phyloP scores from a whole-genome alignment of 345 rosid species.

The Xanthoceras sorbifolium region DNA sequence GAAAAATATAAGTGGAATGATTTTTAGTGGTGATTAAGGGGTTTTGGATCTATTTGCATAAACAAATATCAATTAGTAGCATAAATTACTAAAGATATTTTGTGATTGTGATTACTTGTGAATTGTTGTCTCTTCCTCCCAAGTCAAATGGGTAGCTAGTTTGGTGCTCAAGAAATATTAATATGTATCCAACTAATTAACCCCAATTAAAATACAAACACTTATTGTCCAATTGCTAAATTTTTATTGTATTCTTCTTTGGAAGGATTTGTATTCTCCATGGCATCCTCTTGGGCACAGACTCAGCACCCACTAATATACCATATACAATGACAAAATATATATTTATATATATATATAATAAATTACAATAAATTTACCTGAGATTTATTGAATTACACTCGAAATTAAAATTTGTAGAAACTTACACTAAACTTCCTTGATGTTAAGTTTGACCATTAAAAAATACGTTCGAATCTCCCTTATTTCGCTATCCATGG shows the following conservation, averaged over 20 bases:
- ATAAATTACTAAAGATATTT: not conserved
- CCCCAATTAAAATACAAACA: not conserved
- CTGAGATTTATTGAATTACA: no score
- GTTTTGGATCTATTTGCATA: constrained; percentile 5
- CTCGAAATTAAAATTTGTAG: no score
- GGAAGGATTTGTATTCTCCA: not conserved
- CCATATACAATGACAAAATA: not conserved
- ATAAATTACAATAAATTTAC: no score
- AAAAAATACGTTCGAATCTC: no score
- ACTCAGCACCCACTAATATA: constrained; percentile 30
- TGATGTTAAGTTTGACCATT: no score
- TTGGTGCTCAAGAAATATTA: constrained; percentile 10
- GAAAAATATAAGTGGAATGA: no score
- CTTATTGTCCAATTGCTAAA: not conserved
- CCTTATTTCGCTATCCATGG: no score
- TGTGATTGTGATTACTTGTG: not conserved
- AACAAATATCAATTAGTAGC: not conserved
- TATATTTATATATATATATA: not conserved
- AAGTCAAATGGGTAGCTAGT: constrained; percentile 14
- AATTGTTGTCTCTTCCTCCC: not conserved
- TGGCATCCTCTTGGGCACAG: constrained; percentile 19
- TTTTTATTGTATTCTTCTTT: not conserved
- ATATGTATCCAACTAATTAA: not conserved
- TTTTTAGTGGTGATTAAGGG: not conserved
- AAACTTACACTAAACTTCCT: no score